Conservation (phyloP, 768 basidiomycete species). For the Jaapia argillacea region DNA sequence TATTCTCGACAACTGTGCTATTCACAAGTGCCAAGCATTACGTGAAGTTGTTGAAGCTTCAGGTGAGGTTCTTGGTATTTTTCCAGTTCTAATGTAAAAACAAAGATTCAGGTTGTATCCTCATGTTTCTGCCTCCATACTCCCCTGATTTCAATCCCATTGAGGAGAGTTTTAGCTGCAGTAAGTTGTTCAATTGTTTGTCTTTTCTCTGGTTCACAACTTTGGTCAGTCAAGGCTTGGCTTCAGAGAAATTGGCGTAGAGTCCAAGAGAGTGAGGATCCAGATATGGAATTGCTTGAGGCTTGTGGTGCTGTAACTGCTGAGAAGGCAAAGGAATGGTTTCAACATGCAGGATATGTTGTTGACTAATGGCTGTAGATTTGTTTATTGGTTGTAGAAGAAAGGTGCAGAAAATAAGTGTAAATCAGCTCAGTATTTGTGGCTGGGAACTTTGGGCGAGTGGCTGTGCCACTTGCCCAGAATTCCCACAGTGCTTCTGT, state of each 20-base stretch:
- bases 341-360: conserved; percentile 7
- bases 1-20: conserved; percentile 2
- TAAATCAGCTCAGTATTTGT: no score
- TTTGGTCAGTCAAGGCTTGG: conserved; percentile 16
- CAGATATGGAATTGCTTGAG: conserved; percentile 13
- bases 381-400: no score
- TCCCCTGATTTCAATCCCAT: conserved; percentile 28
- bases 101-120: conserved; percentile 14
- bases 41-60: neutral
- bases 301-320: conserved; percentile 15
- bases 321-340: conserved; percentile 19
- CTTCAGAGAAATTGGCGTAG: conserved; percentile 11
- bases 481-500: no score
- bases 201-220: neutral
- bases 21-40: neutral
- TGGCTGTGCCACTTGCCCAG: no score
- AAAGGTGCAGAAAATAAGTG: no score
- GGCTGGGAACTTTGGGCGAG: no score
- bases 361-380: neutral
- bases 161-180: conserved; percentile 20
- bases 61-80: neutral
- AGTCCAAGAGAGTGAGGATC: conserved; percentile 5
- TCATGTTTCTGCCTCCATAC: conserved; percentile 22
- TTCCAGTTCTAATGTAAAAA: neutral
- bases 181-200: conserved; percentile 7